Evolutionary conservation across 805 yeast genomes (phyloP), one percentile per base, ranked within the genome.

Genomic region (Ogataea pignaliae): DNA sequence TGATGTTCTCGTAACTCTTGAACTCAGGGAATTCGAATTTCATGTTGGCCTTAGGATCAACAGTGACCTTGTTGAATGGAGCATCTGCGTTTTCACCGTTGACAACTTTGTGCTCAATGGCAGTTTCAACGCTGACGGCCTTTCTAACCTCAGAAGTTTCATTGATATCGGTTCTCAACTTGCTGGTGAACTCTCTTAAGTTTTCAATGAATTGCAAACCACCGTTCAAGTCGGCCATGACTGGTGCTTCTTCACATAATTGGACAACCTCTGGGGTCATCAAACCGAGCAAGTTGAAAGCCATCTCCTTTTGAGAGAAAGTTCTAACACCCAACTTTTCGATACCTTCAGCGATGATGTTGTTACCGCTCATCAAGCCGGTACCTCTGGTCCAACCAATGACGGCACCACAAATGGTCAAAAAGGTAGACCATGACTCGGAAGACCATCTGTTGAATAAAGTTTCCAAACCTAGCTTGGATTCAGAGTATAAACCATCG

Each of bases 371-470:
- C 99, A 93, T 93, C 64, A 93, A 82, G 63, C 99, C 99, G 47
- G 99, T 93, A 70, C 99, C 99, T 78, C 99, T 88, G 52, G 99
- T 93, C 99, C 99, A 93, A 66, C 99, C 99, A 68, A 93, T 93
- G 55, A 93, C 79, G 37, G 99, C 97, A 76, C 99, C 99, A 70
- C 97, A 90, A 48, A 93, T 75, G 47, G 98, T 93, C 72, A 93
- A 81, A 73, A 87, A 93, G 53, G 85, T 73, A 37, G 85, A 83
- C 99, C 99, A 93, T 47, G 89, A 85, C 76, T 93, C 99, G 39
- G 99, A 90, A 70, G 83, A 78, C 99, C 99, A 93, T 79, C 97
- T 87, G 84, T 91, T 91, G 81, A 93, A 89, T 64, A 93, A 74
- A 29, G 98, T 91, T 74, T 93, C 99, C 57, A 93, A 76, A 35